Evolutionary conservation across 1,139 yeast species (phyloP).

Genomic region (Yarrowia galli): DNA sequence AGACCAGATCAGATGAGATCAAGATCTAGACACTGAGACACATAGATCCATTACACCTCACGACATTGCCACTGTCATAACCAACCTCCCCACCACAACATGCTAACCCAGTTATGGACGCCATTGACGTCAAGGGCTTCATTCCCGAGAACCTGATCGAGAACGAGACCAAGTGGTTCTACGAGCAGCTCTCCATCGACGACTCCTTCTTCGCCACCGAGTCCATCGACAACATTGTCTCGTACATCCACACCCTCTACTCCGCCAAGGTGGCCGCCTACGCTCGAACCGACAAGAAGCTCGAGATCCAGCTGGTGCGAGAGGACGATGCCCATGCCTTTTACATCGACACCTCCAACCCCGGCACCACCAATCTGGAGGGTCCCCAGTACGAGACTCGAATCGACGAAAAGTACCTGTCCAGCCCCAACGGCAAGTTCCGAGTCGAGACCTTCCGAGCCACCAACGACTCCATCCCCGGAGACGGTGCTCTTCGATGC

Average conservation of each 20-base stretch:
- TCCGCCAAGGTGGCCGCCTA: conserved; percentile 93
- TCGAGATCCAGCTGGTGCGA: conserved; percentile 74
- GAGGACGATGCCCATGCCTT: conserved; percentile 89
- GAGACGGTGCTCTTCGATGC: conserved; percentile 63
- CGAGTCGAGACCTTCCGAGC: conserved; percentile 80
- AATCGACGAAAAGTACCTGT: conserved; percentile 83
- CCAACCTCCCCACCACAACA: no score
- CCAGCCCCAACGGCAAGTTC: conserved; percentile 63
- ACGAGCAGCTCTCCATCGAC: conserved; percentile 85
- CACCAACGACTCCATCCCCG: conserved; percentile 45
- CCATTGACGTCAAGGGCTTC: conserved; percentile 82
- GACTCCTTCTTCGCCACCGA: conserved; percentile 90
- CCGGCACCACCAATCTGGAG: conserved; percentile 52
- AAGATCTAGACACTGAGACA: no score
- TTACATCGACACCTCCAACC: conserved; percentile 76
- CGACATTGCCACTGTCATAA: background rate
- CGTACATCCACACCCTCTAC: conserved; percentile 83
- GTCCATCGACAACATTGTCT: conserved; percentile 77
- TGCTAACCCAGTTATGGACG: conserved; percentile 65
- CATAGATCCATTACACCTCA: no score
- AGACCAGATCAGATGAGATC: background rate
- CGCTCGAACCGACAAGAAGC: conserved; percentile 62
- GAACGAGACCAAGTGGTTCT: conserved; percentile 88
- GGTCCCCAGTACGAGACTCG: conserved; percentile 57
- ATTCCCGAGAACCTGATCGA: conserved; percentile 89